A percentile compares a stretch with the other conserved stretches of the same genome.
phyloP scores from a whole-genome alignment of 2,329 filamentous ascomycete species.

The Pseudonectria buxi region DNA sequence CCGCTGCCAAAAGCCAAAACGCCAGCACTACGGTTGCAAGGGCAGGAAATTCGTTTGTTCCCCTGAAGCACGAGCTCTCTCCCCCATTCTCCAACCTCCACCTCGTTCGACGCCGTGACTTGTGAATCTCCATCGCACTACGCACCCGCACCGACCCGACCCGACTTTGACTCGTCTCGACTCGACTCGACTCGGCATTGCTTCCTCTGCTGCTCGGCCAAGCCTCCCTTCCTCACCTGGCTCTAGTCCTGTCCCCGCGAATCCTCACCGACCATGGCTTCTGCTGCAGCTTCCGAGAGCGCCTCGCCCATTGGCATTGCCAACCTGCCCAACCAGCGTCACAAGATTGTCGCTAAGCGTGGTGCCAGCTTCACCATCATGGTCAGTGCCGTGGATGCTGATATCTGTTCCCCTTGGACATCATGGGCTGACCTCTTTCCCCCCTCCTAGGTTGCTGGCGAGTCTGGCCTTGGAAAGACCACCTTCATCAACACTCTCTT shows the following conservation, averaged over 20 bases:
- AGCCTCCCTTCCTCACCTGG: conserved; percentile 7
- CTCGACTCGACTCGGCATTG: conserved; percentile 36
- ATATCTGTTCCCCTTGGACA: not conserved
- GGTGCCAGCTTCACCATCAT: conserved; percentile 99
- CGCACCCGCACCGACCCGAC: conserved; percentile 1
- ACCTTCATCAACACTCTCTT: conserved; percentile 99
- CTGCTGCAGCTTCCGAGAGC: conserved; percentile 50
- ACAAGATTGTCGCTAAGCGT: conserved; percentile 72
- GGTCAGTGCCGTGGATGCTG: conserved; percentile 45
- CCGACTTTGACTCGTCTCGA: not conserved
- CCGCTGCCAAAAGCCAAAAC: no score
- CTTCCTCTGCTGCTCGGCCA: conserved; percentile 39
- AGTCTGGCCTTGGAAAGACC: conserved; percentile 97
- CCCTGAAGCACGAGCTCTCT: conserved; percentile 27
- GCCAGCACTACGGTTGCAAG: conserved; percentile 9
- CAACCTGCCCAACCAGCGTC: conserved; percentile 67
- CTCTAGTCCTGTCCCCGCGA: no score
- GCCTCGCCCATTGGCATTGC: conserved; percentile 67
- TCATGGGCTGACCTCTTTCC: conserved; percentile 8
- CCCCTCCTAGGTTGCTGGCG: conserved; percentile 74
- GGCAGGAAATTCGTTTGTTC: conserved; percentile 28
- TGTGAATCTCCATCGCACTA: conserved; percentile 2
- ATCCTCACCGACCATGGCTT: conserved; percentile 43
- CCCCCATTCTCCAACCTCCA: conserved; percentile 16
- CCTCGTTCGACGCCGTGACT: conserved; percentile 22